Conservation (phyloP, 805 yeast species). For the Lipomyces yamanashiensis region DNA sequence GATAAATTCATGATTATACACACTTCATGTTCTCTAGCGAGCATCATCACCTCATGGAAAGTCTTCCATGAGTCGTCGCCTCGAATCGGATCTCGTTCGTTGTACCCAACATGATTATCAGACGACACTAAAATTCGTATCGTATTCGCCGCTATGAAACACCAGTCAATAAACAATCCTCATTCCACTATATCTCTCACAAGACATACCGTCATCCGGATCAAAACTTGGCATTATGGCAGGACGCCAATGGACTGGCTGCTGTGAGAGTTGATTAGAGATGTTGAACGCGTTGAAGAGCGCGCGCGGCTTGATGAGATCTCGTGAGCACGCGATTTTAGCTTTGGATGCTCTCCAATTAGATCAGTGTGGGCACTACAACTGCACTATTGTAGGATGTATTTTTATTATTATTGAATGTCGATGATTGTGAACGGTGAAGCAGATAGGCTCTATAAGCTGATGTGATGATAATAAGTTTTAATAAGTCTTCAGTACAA, state of each 20-base stretch:
- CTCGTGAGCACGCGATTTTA: constrained; percentile 17
- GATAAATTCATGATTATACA: not conserved
- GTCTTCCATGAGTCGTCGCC: constrained; percentile 90
- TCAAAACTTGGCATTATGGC: not conserved
- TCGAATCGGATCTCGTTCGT: constrained; percentile 84
- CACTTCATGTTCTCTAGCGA: constrained; percentile 71
- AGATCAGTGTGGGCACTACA: not conserved
- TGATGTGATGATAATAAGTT: too few species aligned
- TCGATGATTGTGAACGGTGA: too few species aligned
- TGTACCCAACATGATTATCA: constrained; percentile 95
- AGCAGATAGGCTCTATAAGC: too few species aligned
- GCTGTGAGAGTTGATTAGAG: not conserved
- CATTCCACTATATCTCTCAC: too few species aligned
- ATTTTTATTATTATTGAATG: too few species aligned
- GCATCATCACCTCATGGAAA: constrained; percentile 76
- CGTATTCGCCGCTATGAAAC: constrained; percentile 54
- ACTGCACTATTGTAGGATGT: too few species aligned
- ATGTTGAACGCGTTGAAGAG: not conserved
- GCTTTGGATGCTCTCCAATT: not conserved
- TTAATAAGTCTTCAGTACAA: too few species aligned
- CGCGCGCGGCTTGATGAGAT: not conserved
- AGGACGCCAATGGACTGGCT: not conserved
- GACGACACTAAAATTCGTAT: constrained; percentile 82
- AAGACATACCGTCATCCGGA: not conserved
- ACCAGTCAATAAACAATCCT: not conserved